phyloP scores from a whole-genome alignment of 2,329 filamentous ascomycete species.

The Pseudogymnoascus verrucosus region DNA sequence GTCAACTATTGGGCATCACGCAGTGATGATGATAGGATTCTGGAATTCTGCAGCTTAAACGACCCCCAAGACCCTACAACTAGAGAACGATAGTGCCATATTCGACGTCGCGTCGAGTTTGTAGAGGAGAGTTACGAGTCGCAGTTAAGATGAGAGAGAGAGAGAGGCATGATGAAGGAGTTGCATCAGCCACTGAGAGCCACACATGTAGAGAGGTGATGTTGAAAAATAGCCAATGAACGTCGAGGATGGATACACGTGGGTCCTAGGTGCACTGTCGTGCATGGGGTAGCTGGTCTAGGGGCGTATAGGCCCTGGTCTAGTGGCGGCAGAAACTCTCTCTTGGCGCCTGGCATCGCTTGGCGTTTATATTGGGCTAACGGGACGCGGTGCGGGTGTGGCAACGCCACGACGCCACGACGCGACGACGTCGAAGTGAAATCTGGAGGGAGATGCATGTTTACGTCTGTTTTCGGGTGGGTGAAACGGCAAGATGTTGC shows the following conservation, averaged over 20 bases:
- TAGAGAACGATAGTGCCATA: not conserved
- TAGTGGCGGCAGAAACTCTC: not conserved
- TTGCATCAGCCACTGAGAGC: not conserved
- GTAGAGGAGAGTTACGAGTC: not conserved
- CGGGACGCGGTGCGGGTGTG: not conserved
- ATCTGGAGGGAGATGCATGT: not conserved
- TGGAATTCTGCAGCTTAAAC: not conserved
- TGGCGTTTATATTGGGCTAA: not conserved
- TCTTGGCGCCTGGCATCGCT: not conserved
- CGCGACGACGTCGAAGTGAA: not conserved
- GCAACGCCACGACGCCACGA: not conserved
- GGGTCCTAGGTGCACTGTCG: not conserved
- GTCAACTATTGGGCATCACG: not conserved
- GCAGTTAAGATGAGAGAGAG: not conserved
- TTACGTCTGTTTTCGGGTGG: not conserved
- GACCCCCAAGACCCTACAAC: not conserved
- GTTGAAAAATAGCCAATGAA: not conserved
- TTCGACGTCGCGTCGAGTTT: not conserved
- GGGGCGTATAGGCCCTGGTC: not conserved
- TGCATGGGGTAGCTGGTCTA: too few relatives aligned
- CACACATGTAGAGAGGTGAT: not conserved
- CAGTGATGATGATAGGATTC: not conserved
- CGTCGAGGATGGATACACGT: not conserved
- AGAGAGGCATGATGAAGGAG: not conserved
- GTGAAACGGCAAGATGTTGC: not conserved